Base-by-base conservation (phyloP, 805 yeast genomes). In the Starmerella cellae region DNA sequence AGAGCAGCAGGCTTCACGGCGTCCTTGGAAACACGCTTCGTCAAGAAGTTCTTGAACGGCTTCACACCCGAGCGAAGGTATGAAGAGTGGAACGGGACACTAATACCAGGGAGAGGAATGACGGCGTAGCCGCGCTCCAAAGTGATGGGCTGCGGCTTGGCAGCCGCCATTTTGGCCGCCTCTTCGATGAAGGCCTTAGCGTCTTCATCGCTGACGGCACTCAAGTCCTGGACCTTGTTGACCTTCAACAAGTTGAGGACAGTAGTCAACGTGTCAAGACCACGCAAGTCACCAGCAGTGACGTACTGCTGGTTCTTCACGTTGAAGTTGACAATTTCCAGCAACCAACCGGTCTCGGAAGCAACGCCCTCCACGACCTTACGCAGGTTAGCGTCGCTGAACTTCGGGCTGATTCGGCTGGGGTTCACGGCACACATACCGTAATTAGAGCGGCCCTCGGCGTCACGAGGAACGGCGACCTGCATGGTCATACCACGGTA, bases 401-500 rank as follows among this genome's bases (percentile, higher is more conserved):
- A 91, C 14, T 95, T 82, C 43, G 81, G 67, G 43, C 82, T 75
- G 49, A 91, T 80, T 67, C 99, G 79, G 49, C 93, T 74, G 58
- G 99, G 99, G 69, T 93, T 91, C 45, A 88, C 87, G 41, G 99
- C 99, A 70, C 84, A 75, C 99, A 91, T 91, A 72, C 97, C 97
- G 60, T 91, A 91, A 71, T 91, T 91, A 46, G 98, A 91, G 68
- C 97, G 81, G 38, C 99, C 99, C 39, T 66, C 61, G 43, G 77
- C 74, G 66, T 91, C 99, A 70, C 99, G 81, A 61, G 97, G 97
- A 53, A 91, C 99, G 37, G 98, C 98, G 52, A 91, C 98, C 71
- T 91, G 98, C 99, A 91, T 91, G 38, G 99, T 93, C 97, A 91
- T 91, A 74, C 99, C 99, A 72, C 99, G 80, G 75, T 91, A 93